Evolutionary conservation across 2,329 filamentous ascomycete genomes (phyloP).

Genomic region (Lachnellula subtilissima): DNA sequence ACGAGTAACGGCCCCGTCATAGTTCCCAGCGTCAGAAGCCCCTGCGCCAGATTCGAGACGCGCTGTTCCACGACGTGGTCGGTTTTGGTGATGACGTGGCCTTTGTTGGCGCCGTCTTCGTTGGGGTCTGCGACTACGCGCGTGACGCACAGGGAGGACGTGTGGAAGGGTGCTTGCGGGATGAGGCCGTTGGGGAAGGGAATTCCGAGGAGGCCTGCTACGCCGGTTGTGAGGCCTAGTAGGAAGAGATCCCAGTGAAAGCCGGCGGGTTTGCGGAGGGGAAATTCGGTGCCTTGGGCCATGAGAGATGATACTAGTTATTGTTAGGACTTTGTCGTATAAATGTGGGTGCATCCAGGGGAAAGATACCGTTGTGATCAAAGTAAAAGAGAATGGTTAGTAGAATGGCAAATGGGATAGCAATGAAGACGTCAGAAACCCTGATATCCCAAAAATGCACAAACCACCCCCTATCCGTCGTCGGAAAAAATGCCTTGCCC

Average conservation of each 20-base stretch:
- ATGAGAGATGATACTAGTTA: slow-evolving; percentile 70
- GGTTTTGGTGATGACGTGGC: slow-evolving; percentile 46
- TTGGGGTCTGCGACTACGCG: slow-evolving; percentile 45
- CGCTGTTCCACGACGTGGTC: slow-evolving; percentile 73
- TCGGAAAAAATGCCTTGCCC: slow-evolving; percentile 73
- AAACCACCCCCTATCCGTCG: slow-evolving; percentile 67
- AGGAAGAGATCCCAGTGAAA: slow-evolving; percentile 86
- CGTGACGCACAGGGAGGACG: slow-evolving; percentile 71
- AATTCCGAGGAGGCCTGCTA: slow-evolving; percentile 70
- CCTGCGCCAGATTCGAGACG: slow-evolving; percentile 72
- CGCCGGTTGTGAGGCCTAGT: slow-evolving; percentile 69
- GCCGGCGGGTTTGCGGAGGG: slow-evolving; percentile 72
- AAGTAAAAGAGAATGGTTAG: slow-evolving; percentile 86
- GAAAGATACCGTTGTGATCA: slow-evolving; percentile 86
- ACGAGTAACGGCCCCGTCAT: slow-evolving; percentile 71
- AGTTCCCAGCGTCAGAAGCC: slow-evolving; percentile 70
- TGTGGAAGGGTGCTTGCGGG: slow-evolving; percentile 79
- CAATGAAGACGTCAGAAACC: slow-evolving; percentile 71
- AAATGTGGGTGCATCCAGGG: no score
- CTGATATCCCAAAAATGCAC: slow-evolving; percentile 76
- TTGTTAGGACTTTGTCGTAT: neutral
- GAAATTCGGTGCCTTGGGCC: slow-evolving; percentile 77
- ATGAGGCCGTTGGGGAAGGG: slow-evolving; percentile 82
- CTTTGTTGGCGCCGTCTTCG: slow-evolving; percentile 52
- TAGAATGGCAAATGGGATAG: slow-evolving; percentile 79